Evolutionary conservation across 768 basidiomycete species (phyloP).

Genomic region (Roridomyces roridus): DNA sequence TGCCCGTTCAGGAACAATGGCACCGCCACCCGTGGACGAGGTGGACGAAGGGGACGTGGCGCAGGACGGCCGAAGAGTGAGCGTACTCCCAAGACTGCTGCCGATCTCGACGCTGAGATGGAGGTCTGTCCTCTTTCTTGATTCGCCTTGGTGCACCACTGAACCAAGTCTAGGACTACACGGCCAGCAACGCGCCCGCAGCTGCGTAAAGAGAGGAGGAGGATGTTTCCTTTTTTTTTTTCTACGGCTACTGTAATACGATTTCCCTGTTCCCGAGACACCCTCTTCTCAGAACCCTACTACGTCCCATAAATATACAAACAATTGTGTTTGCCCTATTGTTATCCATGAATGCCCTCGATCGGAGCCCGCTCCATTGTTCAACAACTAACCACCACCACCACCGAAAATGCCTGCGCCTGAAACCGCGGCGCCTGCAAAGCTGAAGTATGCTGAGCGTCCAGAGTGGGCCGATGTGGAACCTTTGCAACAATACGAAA

Average conservation of each 20-base stretch:
- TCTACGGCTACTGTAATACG: constrained; percentile 5
- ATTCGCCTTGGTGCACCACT: neutral
- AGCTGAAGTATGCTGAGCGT: constrained; percentile 61
- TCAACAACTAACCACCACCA: constrained; percentile 12
- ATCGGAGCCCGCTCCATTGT: neutral
- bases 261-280: no score
- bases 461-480: constrained; percentile 82
- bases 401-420: constrained; percentile 3
- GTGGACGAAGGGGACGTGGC: constrained; percentile 50
- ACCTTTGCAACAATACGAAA: constrained; percentile 85
- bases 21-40: constrained; percentile 38
- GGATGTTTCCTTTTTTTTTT: constrained; percentile 2
- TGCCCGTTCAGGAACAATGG: constrained; percentile 29
- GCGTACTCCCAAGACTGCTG: constrained; percentile 79
- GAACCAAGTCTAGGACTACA: constrained; percentile 63
- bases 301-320: no score
- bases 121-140: constrained; percentile 59
- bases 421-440: constrained; percentile 32
- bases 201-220: constrained; percentile 30
- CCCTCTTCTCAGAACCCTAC: no score
- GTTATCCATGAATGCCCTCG: neutral
- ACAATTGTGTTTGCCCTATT: neutral
- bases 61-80: constrained; percentile 59
- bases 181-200: constrained; percentile 60
- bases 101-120: constrained; percentile 98